phyloP scores from a whole-genome alignment of 306 rosid genomes.

The Vigna reflexopilosa region DNA sequence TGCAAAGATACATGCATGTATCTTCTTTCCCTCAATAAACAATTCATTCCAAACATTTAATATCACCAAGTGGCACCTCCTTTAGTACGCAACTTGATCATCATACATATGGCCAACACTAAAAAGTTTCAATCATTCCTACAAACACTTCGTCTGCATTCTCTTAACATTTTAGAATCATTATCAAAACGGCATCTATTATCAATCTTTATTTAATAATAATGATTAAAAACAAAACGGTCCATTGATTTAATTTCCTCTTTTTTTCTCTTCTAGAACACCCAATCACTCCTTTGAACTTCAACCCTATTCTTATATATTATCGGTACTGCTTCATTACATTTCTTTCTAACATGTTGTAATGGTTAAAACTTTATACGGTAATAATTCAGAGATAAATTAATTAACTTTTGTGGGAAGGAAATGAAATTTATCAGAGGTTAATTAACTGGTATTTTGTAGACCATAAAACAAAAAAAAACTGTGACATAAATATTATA shows the following conservation, averaged over 20 bases:
- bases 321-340: neutral
- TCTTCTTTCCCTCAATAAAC: conserved; percentile 30
- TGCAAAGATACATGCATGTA: conserved; percentile 50
- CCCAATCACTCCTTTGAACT: neutral
- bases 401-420: neutral
- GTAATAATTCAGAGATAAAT: neutral
- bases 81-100: conserved; percentile 41
- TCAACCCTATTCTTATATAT: too few relatives aligned
- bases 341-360: neutral
- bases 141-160: neutral
- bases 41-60: conserved; percentile 25
- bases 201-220: neutral
- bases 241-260: too few relatives aligned
- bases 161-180: neutral
- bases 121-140: conserved; percentile 32
- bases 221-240: too few relatives aligned
- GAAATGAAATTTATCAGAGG: neutral
- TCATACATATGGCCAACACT: neutral
- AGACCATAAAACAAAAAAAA: too few relatives aligned
- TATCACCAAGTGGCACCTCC: conserved; percentile 39
- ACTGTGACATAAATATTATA: too few relatives aligned
- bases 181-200: neutral
- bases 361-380: neutral
- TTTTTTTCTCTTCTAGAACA: neutral
- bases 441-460: too few relatives aligned